Base-by-base conservation (phyloP, 2,329 filamentous ascomycete genomes). In the Lachnellula occidentalis region DNA sequence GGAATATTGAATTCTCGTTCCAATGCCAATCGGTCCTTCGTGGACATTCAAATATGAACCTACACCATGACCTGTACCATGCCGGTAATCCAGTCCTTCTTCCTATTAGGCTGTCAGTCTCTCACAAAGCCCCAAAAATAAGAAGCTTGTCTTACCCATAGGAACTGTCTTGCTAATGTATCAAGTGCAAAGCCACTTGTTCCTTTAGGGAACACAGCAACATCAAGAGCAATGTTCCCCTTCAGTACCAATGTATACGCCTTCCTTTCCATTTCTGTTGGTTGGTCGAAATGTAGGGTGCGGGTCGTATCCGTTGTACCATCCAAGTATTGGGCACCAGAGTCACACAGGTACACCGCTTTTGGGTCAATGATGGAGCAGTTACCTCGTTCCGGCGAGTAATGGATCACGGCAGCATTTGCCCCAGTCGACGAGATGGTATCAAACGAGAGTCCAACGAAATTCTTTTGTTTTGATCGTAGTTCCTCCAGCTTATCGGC, bases 41-140 rank as follows among this genome's bases (percentile, higher is more conserved):
- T 99, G 94, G 0, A 99, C 94, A 63, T 99, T 99, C 66, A 99
- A 75, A 72, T 87, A 99, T 1, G 91, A 96, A 27, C 94, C 94
- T 36, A 99, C 88, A 43, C 94, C 94, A 69, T 99, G 94, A 9
- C 94, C 94, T 4, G 94, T 99, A 54, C 94, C 94, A 69, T 99
- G 94, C 37, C 94, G 84, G 72, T 96, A 99, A 69, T 99, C 94
- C 12, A 99, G 78, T 0, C 94, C 94, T 66, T 92, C 80, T 67
- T 77, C 76, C 79, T 81, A 56, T 48, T 34, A 19, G 31, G 48
- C 22, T 34, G 34, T 58, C 53, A 65, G 54, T 34, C 47, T 22
- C 14, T 22, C 41, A 11, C 9, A 15, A 31, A 17, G 39, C 1
- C 22, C 52, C 17, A 41, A 4, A 19, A 19, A 36, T 2, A 4